phyloP scores from a whole-genome alignment of 345 rosid species.

The Schrenkiella parvula region DNA sequence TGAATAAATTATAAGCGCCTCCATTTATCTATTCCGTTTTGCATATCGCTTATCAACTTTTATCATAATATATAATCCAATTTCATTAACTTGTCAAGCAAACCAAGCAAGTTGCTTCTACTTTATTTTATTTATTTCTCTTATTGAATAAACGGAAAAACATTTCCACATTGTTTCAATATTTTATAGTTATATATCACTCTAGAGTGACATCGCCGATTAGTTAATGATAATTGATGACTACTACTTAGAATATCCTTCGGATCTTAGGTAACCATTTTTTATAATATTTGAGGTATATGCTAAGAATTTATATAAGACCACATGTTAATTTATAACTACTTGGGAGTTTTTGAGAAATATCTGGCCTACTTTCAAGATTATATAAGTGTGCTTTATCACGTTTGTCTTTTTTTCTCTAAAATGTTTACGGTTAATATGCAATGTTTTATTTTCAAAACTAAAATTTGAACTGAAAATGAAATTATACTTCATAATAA shows the following conservation, averaged over 20 bases:
- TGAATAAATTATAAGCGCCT: slow-evolving; percentile 22
- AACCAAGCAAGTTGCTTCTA: slow-evolving; percentile 23
- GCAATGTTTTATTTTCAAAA: neutral
- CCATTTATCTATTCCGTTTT: slow-evolving; percentile 17
- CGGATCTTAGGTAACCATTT: neutral
- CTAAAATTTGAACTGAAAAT: neutral
- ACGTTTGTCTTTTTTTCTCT: no score
- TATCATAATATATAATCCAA: neutral
- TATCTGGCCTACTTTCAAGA: no score
- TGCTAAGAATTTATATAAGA: neutral
- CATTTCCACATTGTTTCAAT: slow-evolving; percentile 8
- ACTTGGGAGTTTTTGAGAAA: no score
- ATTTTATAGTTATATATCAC: slow-evolving; percentile 19
- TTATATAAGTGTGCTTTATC: no score
- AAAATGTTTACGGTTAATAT: neutral
- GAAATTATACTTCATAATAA: neutral
- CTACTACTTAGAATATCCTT: slow-evolving; percentile 10
- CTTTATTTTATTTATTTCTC: neutral
- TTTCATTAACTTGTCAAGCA: slow-evolving; percentile 1
- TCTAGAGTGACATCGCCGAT: slow-evolving; percentile 1
- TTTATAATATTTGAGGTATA: neutral
- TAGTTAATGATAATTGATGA: neutral
- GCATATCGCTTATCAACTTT: slow-evolving; percentile 23
- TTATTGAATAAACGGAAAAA: neutral
- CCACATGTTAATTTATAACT: no score